These are phyloP conservation scores for Clausena lansium DNA, from an alignment of 345 rosid genomes.

Conservation along the genomic window DNA sequence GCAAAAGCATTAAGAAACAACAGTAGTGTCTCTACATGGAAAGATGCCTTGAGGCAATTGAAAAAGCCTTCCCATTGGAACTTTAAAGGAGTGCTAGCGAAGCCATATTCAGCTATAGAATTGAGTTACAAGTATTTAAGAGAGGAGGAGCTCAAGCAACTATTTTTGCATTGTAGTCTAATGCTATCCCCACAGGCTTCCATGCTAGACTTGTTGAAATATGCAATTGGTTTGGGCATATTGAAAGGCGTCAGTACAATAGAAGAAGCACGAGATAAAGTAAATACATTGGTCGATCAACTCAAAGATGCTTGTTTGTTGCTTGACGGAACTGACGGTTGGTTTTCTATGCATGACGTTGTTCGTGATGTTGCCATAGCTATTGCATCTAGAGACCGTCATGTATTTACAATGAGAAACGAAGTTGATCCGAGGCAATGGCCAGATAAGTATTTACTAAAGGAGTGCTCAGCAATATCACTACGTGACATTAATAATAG, in stretches of 20 bases:
- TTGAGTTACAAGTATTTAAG: not conserved
- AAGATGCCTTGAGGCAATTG: conserved; percentile 15
- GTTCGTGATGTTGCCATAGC: not conserved
- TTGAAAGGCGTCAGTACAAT: not conserved
- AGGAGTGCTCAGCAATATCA: not conserved
- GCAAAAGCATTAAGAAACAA: conserved; percentile 14
- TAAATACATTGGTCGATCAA: not conserved
- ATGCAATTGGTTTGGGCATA: too few relatives aligned
- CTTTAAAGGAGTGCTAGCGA: too few relatives aligned
- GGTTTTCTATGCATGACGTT: too few relatives aligned
- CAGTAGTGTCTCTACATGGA: conserved; percentile 12
- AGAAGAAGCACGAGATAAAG: conserved; percentile 13
- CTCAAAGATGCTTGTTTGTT: conserved; percentile 29
- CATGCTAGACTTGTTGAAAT: not conserved
- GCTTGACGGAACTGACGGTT: not conserved
- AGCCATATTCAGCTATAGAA: not conserved
- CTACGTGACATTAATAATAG: too few relatives aligned
- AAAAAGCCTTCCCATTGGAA: not conserved
- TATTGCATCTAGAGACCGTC: not conserved
- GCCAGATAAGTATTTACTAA: not conserved
- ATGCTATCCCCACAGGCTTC: conserved; percentile 12
- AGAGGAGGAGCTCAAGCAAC: not conserved
- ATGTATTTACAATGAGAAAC: not conserved
- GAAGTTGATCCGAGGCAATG: not conserved
- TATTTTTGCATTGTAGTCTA: not conserved